Conservation (phyloP, 164 flowering plant species). For the Magnolia sinica region DNA sequence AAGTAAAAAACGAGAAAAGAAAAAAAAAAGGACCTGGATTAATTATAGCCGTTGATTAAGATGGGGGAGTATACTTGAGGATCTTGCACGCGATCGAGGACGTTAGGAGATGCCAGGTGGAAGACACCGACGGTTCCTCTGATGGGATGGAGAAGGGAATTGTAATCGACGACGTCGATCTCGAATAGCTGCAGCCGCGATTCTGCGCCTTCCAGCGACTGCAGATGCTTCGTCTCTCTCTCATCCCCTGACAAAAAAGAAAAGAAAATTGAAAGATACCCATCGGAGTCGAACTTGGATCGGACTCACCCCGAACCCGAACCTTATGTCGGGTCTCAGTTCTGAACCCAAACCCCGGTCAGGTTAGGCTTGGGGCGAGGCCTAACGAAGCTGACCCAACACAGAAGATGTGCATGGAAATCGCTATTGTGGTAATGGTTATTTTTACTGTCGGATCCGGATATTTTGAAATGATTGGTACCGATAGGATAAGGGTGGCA, state of each 20-base stretch:
- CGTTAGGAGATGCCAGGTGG: conserved; percentile 90
- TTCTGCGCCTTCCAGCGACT: conserved; percentile 60
- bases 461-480: too few species aligned
- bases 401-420: too few species aligned
- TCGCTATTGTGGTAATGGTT: too few species aligned
- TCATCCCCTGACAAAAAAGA: conserved; percentile 49
- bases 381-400: too few species aligned
- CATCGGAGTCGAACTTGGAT: neutral
- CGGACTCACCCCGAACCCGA: too few species aligned
- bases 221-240: conserved; percentile 62
- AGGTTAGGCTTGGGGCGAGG: too few species aligned
- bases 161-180: conserved; percentile 75
- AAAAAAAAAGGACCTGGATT: neutral
- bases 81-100: conserved; percentile 60
- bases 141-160: conserved; percentile 62
- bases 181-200: conserved; percentile 72
- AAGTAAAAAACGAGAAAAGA: neutral
- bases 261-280: too few species aligned
- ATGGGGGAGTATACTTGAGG: conserved; percentile 45
- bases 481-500: too few species aligned
- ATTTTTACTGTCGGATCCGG: too few species aligned
- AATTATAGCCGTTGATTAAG: neutral
- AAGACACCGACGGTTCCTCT: conserved; percentile 66
- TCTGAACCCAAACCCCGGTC: too few species aligned
- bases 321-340: too few species aligned